A percentile compares a stretch with the other conserved stretches of the same genome.
Conservation (phyloP, 768 basidiomycete species). For the Rhodocollybia butyracea region DNA sequence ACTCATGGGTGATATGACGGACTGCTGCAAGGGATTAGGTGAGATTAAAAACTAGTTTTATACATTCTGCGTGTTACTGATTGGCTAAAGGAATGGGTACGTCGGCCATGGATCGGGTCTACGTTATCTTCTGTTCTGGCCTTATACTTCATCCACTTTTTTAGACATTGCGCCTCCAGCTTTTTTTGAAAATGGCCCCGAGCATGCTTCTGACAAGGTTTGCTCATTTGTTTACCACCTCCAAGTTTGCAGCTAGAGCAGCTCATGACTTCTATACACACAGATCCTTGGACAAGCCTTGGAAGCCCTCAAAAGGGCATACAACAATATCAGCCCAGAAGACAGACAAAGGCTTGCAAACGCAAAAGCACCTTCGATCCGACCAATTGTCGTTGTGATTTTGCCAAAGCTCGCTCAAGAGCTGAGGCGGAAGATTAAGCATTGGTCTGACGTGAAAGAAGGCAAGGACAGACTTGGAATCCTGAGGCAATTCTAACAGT, state of each 20-base stretch:
- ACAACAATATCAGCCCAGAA: not conserved
- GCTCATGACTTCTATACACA: no score
- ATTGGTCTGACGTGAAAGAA: constrained; percentile 46
- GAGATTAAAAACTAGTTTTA: no score
- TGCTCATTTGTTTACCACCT: not conserved
- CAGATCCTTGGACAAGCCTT: not conserved
- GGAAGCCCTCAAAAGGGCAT: not conserved
- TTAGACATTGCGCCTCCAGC: not conserved
- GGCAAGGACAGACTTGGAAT: not conserved
- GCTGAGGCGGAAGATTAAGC: constrained; percentile 45
- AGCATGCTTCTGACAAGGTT: not conserved
- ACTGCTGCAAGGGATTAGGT: no score
- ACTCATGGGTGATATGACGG: no score
- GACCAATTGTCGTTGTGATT: constrained; percentile 43
- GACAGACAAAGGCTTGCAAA: not conserved
- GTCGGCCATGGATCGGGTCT: no score
- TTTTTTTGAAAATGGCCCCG: not conserved
- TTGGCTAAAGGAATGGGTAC: no score
- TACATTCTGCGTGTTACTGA: no score
- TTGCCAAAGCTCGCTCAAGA: constrained; percentile 47
- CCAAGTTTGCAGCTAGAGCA: no score
- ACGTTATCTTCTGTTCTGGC: not conserved
- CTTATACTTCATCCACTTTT: not conserved
- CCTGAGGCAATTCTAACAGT: not conserved
- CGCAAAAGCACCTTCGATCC: not conserved